Base-by-base conservation (phyloP, 2,329 filamentous ascomycete species). In the Verticillium klebahnii region DNA sequence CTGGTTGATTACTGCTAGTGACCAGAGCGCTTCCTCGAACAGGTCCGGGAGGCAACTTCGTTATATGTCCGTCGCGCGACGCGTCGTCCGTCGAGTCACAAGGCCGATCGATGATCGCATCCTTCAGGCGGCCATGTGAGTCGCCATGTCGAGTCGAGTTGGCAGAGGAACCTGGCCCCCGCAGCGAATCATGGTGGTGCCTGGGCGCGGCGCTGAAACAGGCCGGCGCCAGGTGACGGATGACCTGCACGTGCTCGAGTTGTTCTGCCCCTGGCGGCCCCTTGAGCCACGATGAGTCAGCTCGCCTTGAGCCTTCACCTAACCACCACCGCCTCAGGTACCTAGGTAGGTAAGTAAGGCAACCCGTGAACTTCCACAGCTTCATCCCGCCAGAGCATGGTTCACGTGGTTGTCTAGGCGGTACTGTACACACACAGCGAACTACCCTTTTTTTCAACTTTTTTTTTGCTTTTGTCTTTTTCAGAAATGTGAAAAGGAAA, bases 101-200 rank as follows among this genome's bases (percentile, higher is more conserved):
- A 14, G 54, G 17, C 23, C 23, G 23, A 29, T 17, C 5, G 54
- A 56, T 32, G 25, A 56, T 34, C 31, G 25, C 34, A 58, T 23
- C 56, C 34, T 58, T 37, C 9, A 15, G 54, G 25, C 25, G 54
- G 54, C 54, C 54, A 32, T 56, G 54, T 56, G 54, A 29, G 54
- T 56, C 54, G 54, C 14, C 17, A 9, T 29, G 52, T n/a, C 17
- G 40, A 23, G 40, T 3, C n/a, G 56, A 58, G 56, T 58, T 58
- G 56, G 56, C 56, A 29, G 17, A 23, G 56, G 36, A 58, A 58
- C 56, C 56, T 52, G 19, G n/a, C n/a, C n/a, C n/a, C n/a, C n/a
- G 9, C 19, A 52, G 45, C 45, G 45, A 52, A 52, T 52, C 45
- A 52, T 15, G 11, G 45, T 25, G 2, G 45, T n/a, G 17, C 8